Conservation (phyloP, 228 moss, liverwort and hornwort genomes). For the Sphagnum magellanicum region DNA sequence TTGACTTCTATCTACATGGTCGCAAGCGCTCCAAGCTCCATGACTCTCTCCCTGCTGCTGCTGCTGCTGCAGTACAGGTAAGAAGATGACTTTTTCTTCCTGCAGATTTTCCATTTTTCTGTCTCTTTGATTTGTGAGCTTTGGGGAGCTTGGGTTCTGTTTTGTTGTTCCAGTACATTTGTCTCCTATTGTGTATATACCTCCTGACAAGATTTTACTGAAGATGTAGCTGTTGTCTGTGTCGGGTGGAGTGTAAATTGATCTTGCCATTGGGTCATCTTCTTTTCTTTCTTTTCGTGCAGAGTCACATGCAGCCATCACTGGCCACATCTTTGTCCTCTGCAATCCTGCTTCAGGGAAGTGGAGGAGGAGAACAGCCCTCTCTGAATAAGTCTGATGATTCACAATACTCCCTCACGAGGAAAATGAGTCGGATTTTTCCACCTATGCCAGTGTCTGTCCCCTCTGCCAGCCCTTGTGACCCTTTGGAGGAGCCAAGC, state of each 20-base stretch:
- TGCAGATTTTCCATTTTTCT: too few relatives aligned
- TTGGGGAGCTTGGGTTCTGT: too few relatives aligned
- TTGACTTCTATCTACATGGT: slow-evolving; percentile 35
- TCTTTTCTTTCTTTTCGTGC: background rate
- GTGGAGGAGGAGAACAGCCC: slow-evolving; percentile 8
- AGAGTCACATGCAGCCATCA: slow-evolving; percentile 9
- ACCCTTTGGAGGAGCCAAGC: slow-evolving; percentile 82
- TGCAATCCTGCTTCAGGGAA: slow-evolving; percentile 13
- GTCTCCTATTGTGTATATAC: too few relatives aligned
- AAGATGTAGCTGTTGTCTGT: too few relatives aligned
- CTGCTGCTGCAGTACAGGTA: slow-evolving; percentile 44
- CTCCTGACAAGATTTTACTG: too few relatives aligned
- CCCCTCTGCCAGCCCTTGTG: slow-evolving; percentile 11
- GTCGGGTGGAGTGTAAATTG: too few relatives aligned
- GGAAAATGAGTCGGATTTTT: slow-evolving; percentile 31
- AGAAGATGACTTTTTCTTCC: too few relatives aligned
- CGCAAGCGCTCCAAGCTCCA: slow-evolving; percentile 67
- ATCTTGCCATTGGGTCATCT: too few relatives aligned
- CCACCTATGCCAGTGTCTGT: slow-evolving; percentile 17
- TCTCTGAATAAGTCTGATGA: slow-evolving; percentile 23
- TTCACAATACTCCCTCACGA: slow-evolving; percentile 14
- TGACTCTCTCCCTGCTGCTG: slow-evolving; percentile 27
- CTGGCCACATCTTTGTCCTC: slow-evolving; percentile 1
- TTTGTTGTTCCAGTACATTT: too few relatives aligned
- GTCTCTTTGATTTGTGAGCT: too few relatives aligned